These are phyloP conservation scores for Cladosporium cucumerinum DNA, from an alignment of 2,329 filamentous ascomycete species.

Conservation along the genomic window DNA sequence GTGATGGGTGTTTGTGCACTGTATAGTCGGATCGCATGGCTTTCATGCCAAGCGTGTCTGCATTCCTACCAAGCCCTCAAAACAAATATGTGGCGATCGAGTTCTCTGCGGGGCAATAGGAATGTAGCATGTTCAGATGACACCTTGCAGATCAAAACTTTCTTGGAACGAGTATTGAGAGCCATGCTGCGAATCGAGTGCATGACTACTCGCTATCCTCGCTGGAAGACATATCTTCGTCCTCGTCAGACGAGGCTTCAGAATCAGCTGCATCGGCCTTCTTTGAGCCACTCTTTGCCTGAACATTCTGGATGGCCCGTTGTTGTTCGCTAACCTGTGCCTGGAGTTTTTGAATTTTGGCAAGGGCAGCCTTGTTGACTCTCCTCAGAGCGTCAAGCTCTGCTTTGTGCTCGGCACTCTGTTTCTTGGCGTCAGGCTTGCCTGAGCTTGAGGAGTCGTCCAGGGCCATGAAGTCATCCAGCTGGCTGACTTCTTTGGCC, in stretches of 20 bases:
- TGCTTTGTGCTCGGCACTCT: slow-evolving; percentile 33
- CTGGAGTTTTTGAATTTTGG: slow-evolving; percentile 43
- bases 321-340: slow-evolving; percentile 37
- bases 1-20: not conserved
- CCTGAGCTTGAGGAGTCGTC: slow-evolving; percentile 21
- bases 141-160: slow-evolving; percentile 11
- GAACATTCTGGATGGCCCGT: slow-evolving; percentile 5
- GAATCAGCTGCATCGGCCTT: slow-evolving; percentile 17
- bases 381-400: slow-evolving; percentile 44
- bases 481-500: slow-evolving; percentile 15
- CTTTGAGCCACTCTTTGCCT: not conserved
- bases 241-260: not conserved
- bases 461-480: slow-evolving; percentile 40
- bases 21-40: not conserved
- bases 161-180: not conserved
- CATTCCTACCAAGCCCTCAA: slow-evolving; percentile 30
- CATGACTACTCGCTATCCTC: slow-evolving; percentile 13
- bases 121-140: slow-evolving; percentile 23
- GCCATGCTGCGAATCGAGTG: not conserved
- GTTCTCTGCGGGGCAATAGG: slow-evolving; percentile 21
- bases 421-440: slow-evolving; percentile 23
- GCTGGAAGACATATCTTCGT: slow-evolving; percentile 11
- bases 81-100: slow-evolving; percentile 30
- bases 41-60: slow-evolving; percentile 12
- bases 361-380: slow-evolving; percentile 45